These are phyloP conservation scores for Mortierella sp. DNA, from an alignment of 371 early-diverging fungal genomes.

Conservation along the genomic window DNA sequence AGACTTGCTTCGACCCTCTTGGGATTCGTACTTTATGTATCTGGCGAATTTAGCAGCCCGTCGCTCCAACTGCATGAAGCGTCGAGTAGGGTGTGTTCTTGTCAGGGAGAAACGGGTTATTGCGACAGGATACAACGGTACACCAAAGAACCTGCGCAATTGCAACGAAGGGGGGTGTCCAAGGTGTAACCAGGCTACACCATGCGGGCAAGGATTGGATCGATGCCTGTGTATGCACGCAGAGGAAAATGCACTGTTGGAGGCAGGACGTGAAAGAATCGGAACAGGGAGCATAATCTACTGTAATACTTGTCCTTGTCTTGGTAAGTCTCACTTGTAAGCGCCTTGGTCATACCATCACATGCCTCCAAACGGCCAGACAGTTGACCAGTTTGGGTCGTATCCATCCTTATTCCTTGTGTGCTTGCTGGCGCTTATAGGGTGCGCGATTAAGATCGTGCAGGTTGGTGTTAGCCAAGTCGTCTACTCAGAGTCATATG, in stretches of 20 bases:
- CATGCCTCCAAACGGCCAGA: too few relatives aligned
- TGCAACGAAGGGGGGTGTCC: constrained; percentile 97
- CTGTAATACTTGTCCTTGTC: constrained; percentile 92
- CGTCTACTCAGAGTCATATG: constrained; percentile 88
- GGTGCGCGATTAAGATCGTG: constrained; percentile 96
- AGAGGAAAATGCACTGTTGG: constrained; percentile 97
- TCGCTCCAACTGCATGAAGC: constrained; percentile 96
- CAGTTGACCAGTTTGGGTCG: too few relatives aligned
- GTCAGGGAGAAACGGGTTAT: constrained; percentile 91
- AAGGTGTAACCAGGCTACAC: constrained; percentile 88
- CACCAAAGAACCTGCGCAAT: constrained; percentile 90
- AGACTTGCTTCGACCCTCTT: constrained; percentile 85
- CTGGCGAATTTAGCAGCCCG: constrained; percentile 90
- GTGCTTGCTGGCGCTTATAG: constrained; percentile 52
- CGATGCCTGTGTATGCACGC: constrained; percentile 98
- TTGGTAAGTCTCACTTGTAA: constrained; percentile 58
- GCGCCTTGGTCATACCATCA: not conserved
- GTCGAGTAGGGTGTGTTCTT: constrained; percentile 96
- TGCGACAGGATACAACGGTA: constrained; percentile 99
- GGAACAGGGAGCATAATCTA: constrained; percentile 81
- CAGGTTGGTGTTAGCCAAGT: constrained; percentile 94
- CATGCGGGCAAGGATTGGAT: constrained; percentile 83
- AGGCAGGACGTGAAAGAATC: constrained; percentile 91
- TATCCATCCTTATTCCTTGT: not conserved
- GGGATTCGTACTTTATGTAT: constrained; percentile 98